Evolutionary conservation across 2,329 filamentous ascomycete genomes (phyloP).

Genomic region (Rhexocercosporidium sp.): DNA sequence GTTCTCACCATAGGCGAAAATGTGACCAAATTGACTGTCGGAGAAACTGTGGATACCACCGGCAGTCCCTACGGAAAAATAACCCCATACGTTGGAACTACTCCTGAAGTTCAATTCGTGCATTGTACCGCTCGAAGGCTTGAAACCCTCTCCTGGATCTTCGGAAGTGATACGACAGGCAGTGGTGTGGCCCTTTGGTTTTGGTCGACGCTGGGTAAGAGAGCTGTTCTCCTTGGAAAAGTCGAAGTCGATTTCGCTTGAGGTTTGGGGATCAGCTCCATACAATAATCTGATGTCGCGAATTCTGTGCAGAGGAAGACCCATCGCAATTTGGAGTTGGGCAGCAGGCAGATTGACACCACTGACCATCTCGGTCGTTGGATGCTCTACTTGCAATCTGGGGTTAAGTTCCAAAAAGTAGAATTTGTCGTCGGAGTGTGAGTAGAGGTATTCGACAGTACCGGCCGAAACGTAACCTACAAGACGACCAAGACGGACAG

Average conservation of each 20-base stretch:
- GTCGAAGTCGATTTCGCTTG: constrained; percentile 92
- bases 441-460: constrained; percentile 99
- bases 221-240: constrained; percentile 87
- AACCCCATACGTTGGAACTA: constrained; percentile 99
- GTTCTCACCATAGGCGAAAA: constrained; percentile 99
- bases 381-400: constrained; percentile 98
- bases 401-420: constrained; percentile 99
- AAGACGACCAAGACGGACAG: constrained; percentile 88
- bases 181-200: constrained; percentile 95
- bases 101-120: constrained; percentile 99
- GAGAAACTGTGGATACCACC: constrained; percentile 99
- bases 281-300: constrained; percentile 96
- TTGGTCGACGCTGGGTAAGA: constrained; percentile 85
- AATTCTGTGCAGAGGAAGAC: constrained; percentile 92
- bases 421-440: constrained; percentile 96
- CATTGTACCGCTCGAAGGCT: constrained; percentile 98
- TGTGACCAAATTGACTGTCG: constrained; percentile 98
- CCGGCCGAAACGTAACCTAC: constrained; percentile 98
- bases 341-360: constrained; percentile 97
- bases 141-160: constrained; percentile 98
- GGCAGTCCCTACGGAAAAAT: constrained; percentile 97
- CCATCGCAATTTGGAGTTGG: constrained; percentile 98
- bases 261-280: constrained; percentile 87
- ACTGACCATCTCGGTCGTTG: constrained; percentile 98
- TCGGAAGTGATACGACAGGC: constrained; percentile 99